Evolutionary conservation across 2,329 filamentous ascomycete species (phyloP), one percentile per base, ranked within the genome.

Genomic region (Calonectria pseudoturangicola): DNA sequence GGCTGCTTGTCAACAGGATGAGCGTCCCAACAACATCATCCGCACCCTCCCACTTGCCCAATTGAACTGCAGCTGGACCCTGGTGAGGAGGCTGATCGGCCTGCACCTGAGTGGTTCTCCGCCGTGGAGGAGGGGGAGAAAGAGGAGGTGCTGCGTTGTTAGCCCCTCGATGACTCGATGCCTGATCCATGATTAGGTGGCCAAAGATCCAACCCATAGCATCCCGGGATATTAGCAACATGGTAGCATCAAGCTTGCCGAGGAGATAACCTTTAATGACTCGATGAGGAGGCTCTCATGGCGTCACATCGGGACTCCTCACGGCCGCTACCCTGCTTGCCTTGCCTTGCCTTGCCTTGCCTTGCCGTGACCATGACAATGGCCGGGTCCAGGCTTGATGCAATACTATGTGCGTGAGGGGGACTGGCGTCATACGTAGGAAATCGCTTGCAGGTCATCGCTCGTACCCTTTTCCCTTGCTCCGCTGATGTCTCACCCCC

Each of bases 401-500:
- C 16, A 41, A 72, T 58, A 39, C 56, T 21, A 58, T 65, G 48
- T 33, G 30, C 56, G 64, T 43, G 56, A 71, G 56, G n/a, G 39
- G 41, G 39, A 45, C 43, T 67, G 45, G 43, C 36, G 60, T 48
- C n/a, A 71, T n/a, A 50, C 33, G 33, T 36, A 47, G 68, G 60
- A 51, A 39, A 71, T 66, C 48, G 39, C 33, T 56, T 47, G 48
- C 71, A 71, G 41, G 33, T 18, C 21, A 66, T 71, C 39, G 50
- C 56, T 67, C 54, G 56, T 28, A n/a, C 63, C 75, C 79, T n/a
- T n/a, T n/a, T 45, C 76, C 75, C 75, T 75, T 79, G 74, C 74
- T 79, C 77, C 77, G 77, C 74, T 73, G 41, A 70, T 68, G 73
- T 63, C 67, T 68, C 58, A 67, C 64, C 77, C 73, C 76, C 72